These are phyloP conservation scores for Didymella glomerata DNA, from an alignment of 2,329 filamentous ascomycete species.

Conservation along the genomic window DNA sequence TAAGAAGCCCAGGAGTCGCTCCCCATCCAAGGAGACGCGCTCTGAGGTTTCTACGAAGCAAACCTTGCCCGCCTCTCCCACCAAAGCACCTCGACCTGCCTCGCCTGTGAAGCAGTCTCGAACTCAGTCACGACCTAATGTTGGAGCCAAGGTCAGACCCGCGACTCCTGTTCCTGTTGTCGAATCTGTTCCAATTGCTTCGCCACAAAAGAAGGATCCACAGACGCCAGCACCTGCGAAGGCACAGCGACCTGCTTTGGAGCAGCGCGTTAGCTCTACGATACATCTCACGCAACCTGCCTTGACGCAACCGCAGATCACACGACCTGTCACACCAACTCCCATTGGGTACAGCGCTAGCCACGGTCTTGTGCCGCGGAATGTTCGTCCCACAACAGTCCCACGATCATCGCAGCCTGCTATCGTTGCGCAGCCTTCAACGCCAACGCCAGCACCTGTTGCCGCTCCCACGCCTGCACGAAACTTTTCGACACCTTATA, in stretches of 20 bases:
- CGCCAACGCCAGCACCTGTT: slow-evolving; percentile 20
- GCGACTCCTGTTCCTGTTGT: slow-evolving; percentile 23
- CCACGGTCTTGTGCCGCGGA: slow-evolving; percentile 40
- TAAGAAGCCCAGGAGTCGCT: slow-evolving; percentile 17
- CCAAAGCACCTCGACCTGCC: slow-evolving; percentile 4
- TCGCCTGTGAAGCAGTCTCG: slow-evolving; percentile 21
- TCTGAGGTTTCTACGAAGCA: not conserved
- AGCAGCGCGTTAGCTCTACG: slow-evolving; percentile 22
- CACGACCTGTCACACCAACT: slow-evolving; percentile 24
- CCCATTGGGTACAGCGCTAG: slow-evolving; percentile 15
- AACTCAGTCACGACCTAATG: slow-evolving; percentile 36
- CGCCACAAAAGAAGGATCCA: slow-evolving; percentile 23
- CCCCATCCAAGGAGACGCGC: slow-evolving; percentile 12
- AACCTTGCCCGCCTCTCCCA: not conserved
- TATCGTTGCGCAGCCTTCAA: slow-evolving; percentile 21
- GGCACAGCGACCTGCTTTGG: slow-evolving; percentile 17
- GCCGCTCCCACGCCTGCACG: slow-evolving; percentile 14
- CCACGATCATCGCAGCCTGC: slow-evolving; percentile 28
- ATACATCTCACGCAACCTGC: slow-evolving; percentile 16
- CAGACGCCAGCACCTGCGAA: slow-evolving; percentile 23
- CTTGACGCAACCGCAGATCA: slow-evolving; percentile 6
- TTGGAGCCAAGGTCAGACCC: slow-evolving; percentile 41
- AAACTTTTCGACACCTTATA: slow-evolving; percentile 24
- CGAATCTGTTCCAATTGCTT: not conserved
- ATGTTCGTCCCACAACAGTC: slow-evolving; percentile 33